Conservation (phyloP, 352 stramenopile species). For the Phytophthora constricta region DNA sequence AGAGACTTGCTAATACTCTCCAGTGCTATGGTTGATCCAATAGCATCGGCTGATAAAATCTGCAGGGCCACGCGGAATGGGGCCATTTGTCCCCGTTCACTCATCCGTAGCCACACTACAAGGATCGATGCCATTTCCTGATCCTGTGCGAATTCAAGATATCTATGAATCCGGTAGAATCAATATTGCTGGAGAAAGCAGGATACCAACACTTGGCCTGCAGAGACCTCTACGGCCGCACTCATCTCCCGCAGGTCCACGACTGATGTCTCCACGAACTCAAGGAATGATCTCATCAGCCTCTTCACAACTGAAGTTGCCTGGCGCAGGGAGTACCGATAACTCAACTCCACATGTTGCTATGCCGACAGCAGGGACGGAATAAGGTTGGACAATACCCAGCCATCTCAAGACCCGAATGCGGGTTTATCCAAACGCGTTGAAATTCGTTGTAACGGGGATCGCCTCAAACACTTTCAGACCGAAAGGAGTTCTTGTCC, state of each 20-base stretch:
- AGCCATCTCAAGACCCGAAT: too few relatives aligned
- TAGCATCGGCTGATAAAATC: slow-evolving; percentile 61
- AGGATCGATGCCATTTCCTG: slow-evolving; percentile 25
- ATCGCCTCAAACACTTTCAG: too few relatives aligned
- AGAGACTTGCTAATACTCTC: neutral
- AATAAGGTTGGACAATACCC: too few relatives aligned
- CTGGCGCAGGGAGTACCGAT: too few relatives aligned
- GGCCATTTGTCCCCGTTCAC: slow-evolving; percentile 50
- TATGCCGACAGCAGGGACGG: too few relatives aligned
- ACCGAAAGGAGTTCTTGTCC: too few relatives aligned
- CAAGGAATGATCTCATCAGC: slow-evolving; percentile 35
- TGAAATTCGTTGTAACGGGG: too few relatives aligned
- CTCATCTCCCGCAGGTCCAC: slow-evolving; percentile 51
- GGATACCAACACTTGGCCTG: neutral
- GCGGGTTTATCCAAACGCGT: too few relatives aligned
- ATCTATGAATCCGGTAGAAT: neutral
- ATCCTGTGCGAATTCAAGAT: slow-evolving; percentile 2
- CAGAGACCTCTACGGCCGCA: slow-evolving; percentile 48
- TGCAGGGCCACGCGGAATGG: slow-evolving; percentile 32
- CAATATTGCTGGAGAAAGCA: neutral
- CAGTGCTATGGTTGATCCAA: neutral
- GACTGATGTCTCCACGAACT: slow-evolving; percentile 32
- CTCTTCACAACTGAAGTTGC: neutral
- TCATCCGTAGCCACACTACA: slow-evolving; percentile 30
- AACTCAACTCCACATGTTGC: too few relatives aligned